Evolutionary conservation across 129 eudicot genomes (phyloP).

Genomic region (Pulicaria dysenterica): DNA sequence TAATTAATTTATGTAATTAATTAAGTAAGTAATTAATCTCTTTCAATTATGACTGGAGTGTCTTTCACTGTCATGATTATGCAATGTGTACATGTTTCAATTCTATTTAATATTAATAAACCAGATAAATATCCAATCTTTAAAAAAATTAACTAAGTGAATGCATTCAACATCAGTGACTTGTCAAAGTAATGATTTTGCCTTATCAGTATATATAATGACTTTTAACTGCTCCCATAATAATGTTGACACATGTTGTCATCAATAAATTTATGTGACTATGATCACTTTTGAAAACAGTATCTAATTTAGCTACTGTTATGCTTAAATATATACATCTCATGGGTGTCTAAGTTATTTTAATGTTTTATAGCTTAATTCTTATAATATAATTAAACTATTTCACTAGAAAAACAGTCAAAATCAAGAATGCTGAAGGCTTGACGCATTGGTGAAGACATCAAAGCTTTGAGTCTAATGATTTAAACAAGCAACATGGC

Average conservation of each 20-base stretch:
- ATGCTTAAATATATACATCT: not conserved
- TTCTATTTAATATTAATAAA: conserved; percentile 1
- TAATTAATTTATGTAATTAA: conserved; percentile 10
- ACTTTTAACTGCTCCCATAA: not conserved
- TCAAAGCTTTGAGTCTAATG: conserved; percentile 20
- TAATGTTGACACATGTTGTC: conserved; percentile 2
- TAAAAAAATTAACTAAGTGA: not conserved
- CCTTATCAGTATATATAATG: not conserved
- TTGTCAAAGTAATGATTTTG: conserved; percentile 18
- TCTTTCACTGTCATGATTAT: conserved; percentile 31
- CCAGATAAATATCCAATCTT: conserved; percentile 5
- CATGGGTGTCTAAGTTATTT: not conserved
- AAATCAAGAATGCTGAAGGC: conserved; percentile 4
- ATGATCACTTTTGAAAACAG: too few relatives aligned
- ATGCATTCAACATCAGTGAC: conserved; percentile 30
- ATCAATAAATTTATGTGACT: not conserved
- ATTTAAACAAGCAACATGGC: conserved; percentile 39
- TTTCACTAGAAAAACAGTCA: not conserved
- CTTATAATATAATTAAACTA: not conserved
- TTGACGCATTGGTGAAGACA: conserved; percentile 27
- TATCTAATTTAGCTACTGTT: not conserved
- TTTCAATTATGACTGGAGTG: conserved; percentile 13
- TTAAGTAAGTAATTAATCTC: not conserved
- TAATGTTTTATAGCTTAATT: too few relatives aligned
- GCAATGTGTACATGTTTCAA: conserved; percentile 8